Evolutionary conservation across 768 basidiomycete species (phyloP), one percentile per base, ranked within the genome.

Genomic region (Pleurotus pulmonarius): DNA sequence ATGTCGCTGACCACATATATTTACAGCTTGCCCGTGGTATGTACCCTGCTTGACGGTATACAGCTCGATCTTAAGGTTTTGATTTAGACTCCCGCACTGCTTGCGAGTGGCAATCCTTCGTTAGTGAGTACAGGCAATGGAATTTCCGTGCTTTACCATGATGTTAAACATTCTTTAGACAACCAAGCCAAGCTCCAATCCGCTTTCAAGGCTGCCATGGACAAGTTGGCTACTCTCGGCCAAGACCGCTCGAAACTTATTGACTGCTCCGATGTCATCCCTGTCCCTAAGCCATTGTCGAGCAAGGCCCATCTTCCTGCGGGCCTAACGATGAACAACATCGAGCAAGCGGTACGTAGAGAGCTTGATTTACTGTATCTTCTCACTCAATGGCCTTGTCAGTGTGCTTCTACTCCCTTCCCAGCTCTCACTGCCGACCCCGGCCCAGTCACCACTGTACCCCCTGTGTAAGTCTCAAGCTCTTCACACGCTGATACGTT

Each of bases 61-160:
- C 61, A 38, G 55, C 55, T 43, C 47, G 49, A 56, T 54, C 26
- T 38, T n/a, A 18, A 5, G 7, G 16, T 41, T 13, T 8, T 49
- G 68, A 18, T 49, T 47, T 41, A 61, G 71, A 74, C 57, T 53
- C 65, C 18, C 69, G 71, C 46, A 74, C 73, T 16, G 69, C 73
- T 7, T 73, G 73, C 64, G 58, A 61, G 43, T 74, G 73, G 73
- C 73, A 74, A 55, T 60, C 65, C 2, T 67, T 69, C 57, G 66
- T 70, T 41, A 56, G 66, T 65, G 49, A 52, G 60, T 63, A 15
- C 24, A 5, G 12, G 39, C n/a, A 4, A 4, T 22, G 4, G 1
- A 12, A 2, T 51, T n/a, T 20, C 9, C 12, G 15, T 9, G 2
- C 18, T 15, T 8, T 3, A 4, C 24, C 29, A 11, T 11, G 9